Evolutionary conservation across 2,329 filamentous ascomycete genomes (phyloP).

Genomic region (Hymenoscyphus occultus): DNA sequence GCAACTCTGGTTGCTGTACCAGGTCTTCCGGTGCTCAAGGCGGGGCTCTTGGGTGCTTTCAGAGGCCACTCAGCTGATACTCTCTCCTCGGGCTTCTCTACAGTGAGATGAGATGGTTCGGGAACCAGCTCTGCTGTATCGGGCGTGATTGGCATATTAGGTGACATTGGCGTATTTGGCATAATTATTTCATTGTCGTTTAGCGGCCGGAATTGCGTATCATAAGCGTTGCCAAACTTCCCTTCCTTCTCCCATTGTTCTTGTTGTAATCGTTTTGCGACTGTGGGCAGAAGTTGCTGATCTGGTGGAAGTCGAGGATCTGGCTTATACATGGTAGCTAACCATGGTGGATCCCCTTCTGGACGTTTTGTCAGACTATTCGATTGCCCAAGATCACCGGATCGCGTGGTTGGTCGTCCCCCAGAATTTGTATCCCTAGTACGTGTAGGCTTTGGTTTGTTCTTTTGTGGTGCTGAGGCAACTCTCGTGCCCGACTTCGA

Average conservation of each 20-base stretch:
- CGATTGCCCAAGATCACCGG: slow-evolving; percentile 50
- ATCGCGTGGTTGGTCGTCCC: slow-evolving; percentile 60
- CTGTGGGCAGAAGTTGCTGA: slow-evolving; percentile 91
- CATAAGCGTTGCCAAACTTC: slow-evolving; percentile 79
- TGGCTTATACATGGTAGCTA: slow-evolving; percentile 91
- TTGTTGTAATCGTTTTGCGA: slow-evolving; percentile 86
- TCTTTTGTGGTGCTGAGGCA: slow-evolving; percentile 40
- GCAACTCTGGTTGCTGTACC: slow-evolving; percentile 39
- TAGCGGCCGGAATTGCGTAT: slow-evolving; percentile 81
- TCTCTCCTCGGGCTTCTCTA: background rate
- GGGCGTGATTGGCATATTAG: slow-evolving; percentile 32
- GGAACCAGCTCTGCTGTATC: slow-evolving; percentile 35
- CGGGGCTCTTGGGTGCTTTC: slow-evolving; percentile 47
- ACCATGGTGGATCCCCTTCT: slow-evolving; percentile 94
- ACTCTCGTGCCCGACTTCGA: slow-evolving; percentile 33
- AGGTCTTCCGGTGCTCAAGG: slow-evolving; percentile 44
- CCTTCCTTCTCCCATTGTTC: slow-evolving; percentile 95
- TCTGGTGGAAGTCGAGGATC: slow-evolving; percentile 92
- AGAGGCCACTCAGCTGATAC: slow-evolving; percentile 59
- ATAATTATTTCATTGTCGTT: slow-evolving; percentile 58
- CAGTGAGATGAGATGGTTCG: background rate
- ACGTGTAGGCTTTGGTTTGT: slow-evolving; percentile 61
- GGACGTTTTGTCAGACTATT: slow-evolving; percentile 56
- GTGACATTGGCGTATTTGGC: slow-evolving; percentile 19
- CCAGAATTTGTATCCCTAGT: slow-evolving; percentile 46